Conservation (phyloP, 176 grass and related monocot genomes). For the Oryza punctata region DNA sequence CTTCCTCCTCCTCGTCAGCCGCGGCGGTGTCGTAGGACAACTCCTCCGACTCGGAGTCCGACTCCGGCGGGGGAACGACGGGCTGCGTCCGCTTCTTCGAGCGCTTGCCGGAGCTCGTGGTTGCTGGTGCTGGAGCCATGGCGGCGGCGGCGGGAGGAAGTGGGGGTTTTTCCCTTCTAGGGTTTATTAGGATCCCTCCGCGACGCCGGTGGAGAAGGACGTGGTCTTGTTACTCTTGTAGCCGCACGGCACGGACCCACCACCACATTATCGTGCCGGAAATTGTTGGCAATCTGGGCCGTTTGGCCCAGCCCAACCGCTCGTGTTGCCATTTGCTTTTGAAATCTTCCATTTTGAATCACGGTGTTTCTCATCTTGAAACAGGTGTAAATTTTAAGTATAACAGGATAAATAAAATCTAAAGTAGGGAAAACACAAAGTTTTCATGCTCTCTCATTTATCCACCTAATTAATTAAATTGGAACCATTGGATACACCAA, state of each 20-base stretch:
- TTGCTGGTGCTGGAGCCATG: background rate
- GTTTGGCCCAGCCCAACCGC: background rate
- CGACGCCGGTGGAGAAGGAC: background rate
- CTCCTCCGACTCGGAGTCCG: slow-evolving; percentile 46
- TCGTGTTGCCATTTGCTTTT: background rate
- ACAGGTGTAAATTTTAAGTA: no score
- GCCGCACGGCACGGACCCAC: background rate
- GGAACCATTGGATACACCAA: no score
- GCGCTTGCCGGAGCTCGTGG: slow-evolving; percentile 23
- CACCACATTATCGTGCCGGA: no score
- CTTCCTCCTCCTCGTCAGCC: slow-evolving; percentile 19
- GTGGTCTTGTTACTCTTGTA: background rate
- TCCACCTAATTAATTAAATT: no score
- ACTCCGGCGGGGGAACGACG: slow-evolving; percentile 23
- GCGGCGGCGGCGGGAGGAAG: slow-evolving; percentile 17
- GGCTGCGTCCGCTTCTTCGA: slow-evolving; percentile 48
- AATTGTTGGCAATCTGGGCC: background rate
- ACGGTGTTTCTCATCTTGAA: no score
- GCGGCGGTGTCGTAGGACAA: slow-evolving; percentile 28
- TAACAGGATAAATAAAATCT: background rate
- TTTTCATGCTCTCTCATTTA: no score
- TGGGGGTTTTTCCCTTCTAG: background rate
- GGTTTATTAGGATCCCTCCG: slow-evolving; percentile 29
- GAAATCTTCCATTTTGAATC: background rate
- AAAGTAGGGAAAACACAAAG: no score